phyloP scores from a whole-genome alignment of 345 rosid species.

The Gossypium arboreum region DNA sequence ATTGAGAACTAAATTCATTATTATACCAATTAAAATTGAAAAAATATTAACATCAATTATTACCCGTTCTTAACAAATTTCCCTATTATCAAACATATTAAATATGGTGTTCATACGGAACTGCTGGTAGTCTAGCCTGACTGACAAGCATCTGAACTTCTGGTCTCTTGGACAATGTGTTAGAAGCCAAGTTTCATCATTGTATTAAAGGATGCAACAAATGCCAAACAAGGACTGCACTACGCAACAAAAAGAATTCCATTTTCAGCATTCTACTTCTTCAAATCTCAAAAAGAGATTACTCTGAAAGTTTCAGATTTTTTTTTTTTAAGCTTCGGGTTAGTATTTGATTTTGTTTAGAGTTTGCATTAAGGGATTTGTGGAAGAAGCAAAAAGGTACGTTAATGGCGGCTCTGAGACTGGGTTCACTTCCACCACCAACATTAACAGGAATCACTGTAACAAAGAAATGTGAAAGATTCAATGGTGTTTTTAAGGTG shows the following conservation, averaged over 20 bases:
- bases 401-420: conserved; percentile 19
- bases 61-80: no score
- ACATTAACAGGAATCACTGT: not conserved
- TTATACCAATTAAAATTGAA: no score
- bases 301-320: not conserved
- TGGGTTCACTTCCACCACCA: conserved; percentile 17
- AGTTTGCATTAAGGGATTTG: not conserved
- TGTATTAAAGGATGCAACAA: not conserved
- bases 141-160: no score
- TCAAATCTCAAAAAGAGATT: no score
- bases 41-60: no score
- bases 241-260: not conserved
- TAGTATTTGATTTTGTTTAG: not conserved
- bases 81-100: no score
- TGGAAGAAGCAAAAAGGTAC: not conserved
- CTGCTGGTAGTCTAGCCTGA: no score
- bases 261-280: not conserved
- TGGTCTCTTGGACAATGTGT: no score
- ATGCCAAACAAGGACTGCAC: not conserved
- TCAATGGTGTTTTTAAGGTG: conserved; percentile 10
- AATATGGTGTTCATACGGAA: no score
- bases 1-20: no score
- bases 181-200: not conserved
- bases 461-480: conserved; percentile 6
- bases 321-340: not conserved